Conservation (phyloP, 2,329 filamentous ascomycete genomes). For the Colletotrichum godetiae region DNA sequence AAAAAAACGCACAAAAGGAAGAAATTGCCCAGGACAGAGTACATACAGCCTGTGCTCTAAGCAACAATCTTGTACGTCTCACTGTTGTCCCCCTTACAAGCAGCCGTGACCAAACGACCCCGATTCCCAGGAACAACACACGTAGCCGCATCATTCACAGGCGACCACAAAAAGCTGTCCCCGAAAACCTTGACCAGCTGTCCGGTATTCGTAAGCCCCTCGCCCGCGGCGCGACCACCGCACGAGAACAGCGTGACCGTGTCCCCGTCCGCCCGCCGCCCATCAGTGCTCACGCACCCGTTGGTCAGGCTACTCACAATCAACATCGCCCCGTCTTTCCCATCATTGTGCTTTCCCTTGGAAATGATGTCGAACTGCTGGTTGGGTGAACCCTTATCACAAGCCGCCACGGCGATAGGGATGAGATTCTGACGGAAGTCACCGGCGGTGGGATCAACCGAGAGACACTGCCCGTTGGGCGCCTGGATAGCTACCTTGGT, state of each 20-base stretch:
- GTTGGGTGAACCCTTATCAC: constrained; percentile 53
- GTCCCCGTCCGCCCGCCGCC: constrained; percentile 54
- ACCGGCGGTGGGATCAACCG: constrained; percentile 61
- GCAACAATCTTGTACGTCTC: constrained; percentile 42
- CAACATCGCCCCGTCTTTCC: constrained; percentile 51
- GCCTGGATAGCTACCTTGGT: constrained; percentile 57
- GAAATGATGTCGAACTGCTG: constrained; percentile 65
- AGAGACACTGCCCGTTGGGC: constrained; percentile 62
- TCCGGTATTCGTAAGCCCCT: constrained; percentile 57
- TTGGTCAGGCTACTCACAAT: constrained; percentile 62
- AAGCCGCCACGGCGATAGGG: constrained; percentile 57
- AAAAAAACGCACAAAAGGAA: neutral
- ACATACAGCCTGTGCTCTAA: neutral
- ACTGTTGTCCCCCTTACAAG: constrained; percentile 43
- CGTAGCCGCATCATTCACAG: constrained; percentile 55
- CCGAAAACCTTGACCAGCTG: constrained; percentile 61
- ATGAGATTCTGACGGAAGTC: constrained; percentile 67
- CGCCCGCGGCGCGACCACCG: constrained; percentile 62
- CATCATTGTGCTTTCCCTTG: constrained; percentile 60
- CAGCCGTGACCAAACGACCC: constrained; percentile 45
- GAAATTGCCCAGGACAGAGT: too few relatives aligned
- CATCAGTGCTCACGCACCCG: constrained; percentile 64
- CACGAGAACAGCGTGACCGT: constrained; percentile 64
- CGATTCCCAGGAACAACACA: constrained; percentile 54
- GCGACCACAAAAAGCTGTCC: constrained; percentile 55